A percentile compares a stretch with the other conserved stretches of the same genome.
Conservation (phyloP, 2,329 filamentous ascomycete species). For the Leptosphaerulina australis region DNA sequence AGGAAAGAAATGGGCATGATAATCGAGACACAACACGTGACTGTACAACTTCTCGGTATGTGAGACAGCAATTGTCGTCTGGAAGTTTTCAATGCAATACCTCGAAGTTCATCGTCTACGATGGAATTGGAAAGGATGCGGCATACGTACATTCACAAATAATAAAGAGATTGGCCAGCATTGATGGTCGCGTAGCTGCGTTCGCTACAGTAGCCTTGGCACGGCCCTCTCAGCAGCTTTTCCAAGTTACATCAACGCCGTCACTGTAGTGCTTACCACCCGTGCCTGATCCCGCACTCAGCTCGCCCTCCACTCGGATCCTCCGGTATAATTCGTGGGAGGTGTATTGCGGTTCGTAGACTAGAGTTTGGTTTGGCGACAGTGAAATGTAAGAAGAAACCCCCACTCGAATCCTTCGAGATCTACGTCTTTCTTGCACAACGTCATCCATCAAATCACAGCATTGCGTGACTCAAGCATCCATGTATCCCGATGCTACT, state of each 20-base stretch:
- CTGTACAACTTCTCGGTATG: constrained; percentile 6
- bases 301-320: constrained; percentile 10
- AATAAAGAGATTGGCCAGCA: not conserved
- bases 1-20: constrained; percentile 11
- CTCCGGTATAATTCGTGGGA: not conserved
- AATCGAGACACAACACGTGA: constrained; percentile 2
- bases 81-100: constrained; percentile 8
- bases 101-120: not conserved
- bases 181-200: not conserved
- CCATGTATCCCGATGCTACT: constrained; percentile 2
- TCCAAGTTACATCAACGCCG: not conserved
- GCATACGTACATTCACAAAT: not conserved
- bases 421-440: not conserved
- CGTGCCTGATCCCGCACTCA: not conserved
- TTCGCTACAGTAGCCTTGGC: not conserved
- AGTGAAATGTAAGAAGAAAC: constrained; percentile 3
- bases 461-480: constrained; percentile 1
- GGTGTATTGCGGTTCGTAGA: not conserved
- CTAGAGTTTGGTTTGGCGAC: not conserved
- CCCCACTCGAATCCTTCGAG: constrained; percentile 10
- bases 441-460: constrained; percentile 9
- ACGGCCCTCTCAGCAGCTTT: too few species aligned
- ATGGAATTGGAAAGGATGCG: not conserved
- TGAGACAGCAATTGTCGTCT: constrained; percentile 6
- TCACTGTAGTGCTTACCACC: not conserved